Base-by-base conservation (phyloP, 1,284 basidiomycete genomes). In the Apiotrichum akiyoshidainum region DNA sequence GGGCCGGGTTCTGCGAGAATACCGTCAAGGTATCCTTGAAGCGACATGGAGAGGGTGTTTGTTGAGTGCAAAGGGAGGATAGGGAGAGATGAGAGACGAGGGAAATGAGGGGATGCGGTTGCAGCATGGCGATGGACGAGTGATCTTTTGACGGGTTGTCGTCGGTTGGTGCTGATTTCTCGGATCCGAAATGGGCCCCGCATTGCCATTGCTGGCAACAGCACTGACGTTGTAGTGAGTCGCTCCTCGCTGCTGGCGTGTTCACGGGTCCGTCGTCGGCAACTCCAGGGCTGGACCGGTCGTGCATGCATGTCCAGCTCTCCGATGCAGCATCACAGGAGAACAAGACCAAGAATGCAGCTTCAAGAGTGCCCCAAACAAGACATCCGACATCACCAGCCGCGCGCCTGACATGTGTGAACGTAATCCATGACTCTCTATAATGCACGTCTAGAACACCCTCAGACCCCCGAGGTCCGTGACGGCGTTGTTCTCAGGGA, bases 391-490 rank as follows among this genome's bases (percentile, higher is more conserved):
- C n/a, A n/a, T n/a, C n/a, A n/a, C n/a, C n/a, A n/a, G n/a, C n/a
- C n/a, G n/a, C n/a, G n/a, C n/a, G n/a, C n/a, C n/a, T 10, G 10
- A 37, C 37, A 41, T 41, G 40, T n/a, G n/a, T 13, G n/a, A 41
- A n/a, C 17, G 16, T 41, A 39, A 41, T 41, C 13, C 40, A 41
- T 41, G 40, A 16, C 17, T 16, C 40, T 16, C 40, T n/a, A 47
- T 34, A 34, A 47, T 47, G 33, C 46, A 47, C 17, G 11, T 47
- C 35, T 54, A 63, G 51, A 63, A 63, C 46, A 63, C 49, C 31
- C 44, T 52, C 22, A 63, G 61, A 0, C 61, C 58, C 9, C 58
- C 61, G 34, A 63, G 56, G 31, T 63, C 61, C 16, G 37, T 33
- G 26, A 26, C 21, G 11, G 37, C 52, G 34, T 11, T 35, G 19